Base-by-base conservation (phyloP, 2,329 filamentous ascomycete species). In the Aspergillus novofumigatus region DNA sequence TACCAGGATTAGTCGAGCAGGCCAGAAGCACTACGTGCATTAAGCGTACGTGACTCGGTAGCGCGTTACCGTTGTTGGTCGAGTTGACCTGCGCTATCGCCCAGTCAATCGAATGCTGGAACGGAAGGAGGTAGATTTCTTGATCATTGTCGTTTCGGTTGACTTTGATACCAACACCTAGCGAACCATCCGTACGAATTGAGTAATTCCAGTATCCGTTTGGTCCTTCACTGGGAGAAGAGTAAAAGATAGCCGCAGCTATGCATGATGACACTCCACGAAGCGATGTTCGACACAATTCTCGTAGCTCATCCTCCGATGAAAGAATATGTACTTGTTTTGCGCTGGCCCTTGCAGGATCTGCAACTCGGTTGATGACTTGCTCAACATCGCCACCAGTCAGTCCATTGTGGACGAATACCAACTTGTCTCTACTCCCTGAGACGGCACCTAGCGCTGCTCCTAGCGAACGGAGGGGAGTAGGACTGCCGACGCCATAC, bases 151-250 rank as follows among this genome's bases (percentile, higher is more conserved):
- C 80, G 48, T 80, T 73, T n/a, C 78, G 78, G 35, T 86, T 78
- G 29, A 88, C 83, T 61, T 87, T 81, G 59, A 95, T 86, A 54
- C 81, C 83, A 7, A 74, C 71, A 21, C 87, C 86, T 56, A 96
- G 80, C 0, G 85, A 80, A 38, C 87, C 87, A 69, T 96, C 92
- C 2, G 86, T 86, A 56, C 90, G 81, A 26, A 96, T 79, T 0
- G 90, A 92, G 69, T 96, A 97, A 73, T 94, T 95, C 92, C 92
- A 96, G 48, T 83, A 73, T 1, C 82, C 82, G 6, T 81, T 82
- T 1, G 71, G 61, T 9, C 90, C 90, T 75, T 94, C 87, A 1
- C 74, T 80, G 0, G 91, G 90, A 4, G 90, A 95, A 0, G 87
- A 87, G 54, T 85, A 79, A 75, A 95, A 93, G 4, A 88, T 84